Conservation (phyloP, 1,139 yeast genomes). For the Pichia sp. region DNA sequence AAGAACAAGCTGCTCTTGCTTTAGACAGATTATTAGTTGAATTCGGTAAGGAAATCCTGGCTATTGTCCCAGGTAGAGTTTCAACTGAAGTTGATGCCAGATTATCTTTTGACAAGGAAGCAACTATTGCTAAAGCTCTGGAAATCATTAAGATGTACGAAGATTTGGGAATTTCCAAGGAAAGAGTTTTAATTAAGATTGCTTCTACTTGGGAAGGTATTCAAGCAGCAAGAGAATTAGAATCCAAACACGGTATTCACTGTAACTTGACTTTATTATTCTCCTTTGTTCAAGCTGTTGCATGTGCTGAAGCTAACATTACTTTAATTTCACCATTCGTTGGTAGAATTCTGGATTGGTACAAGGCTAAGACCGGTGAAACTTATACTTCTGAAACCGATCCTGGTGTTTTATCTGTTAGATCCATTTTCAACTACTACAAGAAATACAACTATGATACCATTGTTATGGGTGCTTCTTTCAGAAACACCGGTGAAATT, state of each 20-base stretch:
- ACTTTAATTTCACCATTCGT: slow-evolving; percentile 98
- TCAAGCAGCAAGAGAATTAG: slow-evolving; percentile 96
- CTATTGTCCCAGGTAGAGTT: slow-evolving; percentile 98
- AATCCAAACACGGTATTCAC: slow-evolving; percentile 85
- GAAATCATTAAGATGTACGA: slow-evolving; percentile 81
- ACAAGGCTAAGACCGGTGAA: slow-evolving; percentile 91
- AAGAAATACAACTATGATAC: slow-evolving; percentile 94
- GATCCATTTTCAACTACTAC: slow-evolving; percentile 89
- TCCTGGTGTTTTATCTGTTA: slow-evolving; percentile 95
- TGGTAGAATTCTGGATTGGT: slow-evolving; percentile 99
- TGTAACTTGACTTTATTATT: slow-evolving; percentile 91
- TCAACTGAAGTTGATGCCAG: slow-evolving; percentile 99
- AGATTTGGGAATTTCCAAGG: slow-evolving; percentile 75
- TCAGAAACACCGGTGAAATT: slow-evolving; percentile 97
- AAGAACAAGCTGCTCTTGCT: slow-evolving; percentile 65
- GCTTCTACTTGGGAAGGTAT: slow-evolving; percentile 99
- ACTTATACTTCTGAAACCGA: slow-evolving; percentile 72
- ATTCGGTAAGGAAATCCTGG: slow-evolving; percentile 89
- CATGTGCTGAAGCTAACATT: slow-evolving; percentile 96
- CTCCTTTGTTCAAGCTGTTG: slow-evolving; percentile 96
- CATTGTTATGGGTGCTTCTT: slow-evolving; percentile 99
- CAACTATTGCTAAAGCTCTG: slow-evolving; percentile 85
- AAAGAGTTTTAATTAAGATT: slow-evolving; percentile 87
- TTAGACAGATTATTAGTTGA: slow-evolving; percentile 90
- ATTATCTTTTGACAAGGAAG: slow-evolving; percentile 90